phyloP scores from a whole-genome alignment of 2,329 filamentous ascomycete species.

The Neonectria ditissima region DNA sequence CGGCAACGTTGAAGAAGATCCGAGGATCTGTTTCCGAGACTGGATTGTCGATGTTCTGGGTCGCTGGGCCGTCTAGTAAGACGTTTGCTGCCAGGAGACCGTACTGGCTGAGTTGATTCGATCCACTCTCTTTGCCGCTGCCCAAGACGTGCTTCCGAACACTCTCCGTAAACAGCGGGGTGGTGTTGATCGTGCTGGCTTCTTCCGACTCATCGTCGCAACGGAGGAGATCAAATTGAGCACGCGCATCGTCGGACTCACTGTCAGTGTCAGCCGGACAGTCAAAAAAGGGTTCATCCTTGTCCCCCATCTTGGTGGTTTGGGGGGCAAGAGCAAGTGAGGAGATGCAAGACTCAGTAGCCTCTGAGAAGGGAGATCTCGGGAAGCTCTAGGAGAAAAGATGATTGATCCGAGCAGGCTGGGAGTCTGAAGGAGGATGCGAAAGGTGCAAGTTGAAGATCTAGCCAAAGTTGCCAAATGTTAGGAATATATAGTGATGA shows the following conservation, averaged over 20 bases:
- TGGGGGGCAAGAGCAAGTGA: background rate
- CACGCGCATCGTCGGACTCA: background rate
- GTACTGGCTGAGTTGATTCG: background rate
- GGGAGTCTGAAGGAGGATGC: background rate
- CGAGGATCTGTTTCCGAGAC: constrained; percentile 32
- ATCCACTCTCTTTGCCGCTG: background rate
- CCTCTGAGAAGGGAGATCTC: background rate
- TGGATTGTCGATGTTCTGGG: background rate
- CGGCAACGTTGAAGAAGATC: constrained; percentile 59
- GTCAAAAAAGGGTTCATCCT: background rate
- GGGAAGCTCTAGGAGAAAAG: background rate
- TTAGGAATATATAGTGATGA: background rate
- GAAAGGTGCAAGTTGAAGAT: background rate
- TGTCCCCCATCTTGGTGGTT: background rate
- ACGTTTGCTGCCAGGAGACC: constrained; percentile 6
- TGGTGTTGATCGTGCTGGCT: background rate
- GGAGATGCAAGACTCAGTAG: background rate
- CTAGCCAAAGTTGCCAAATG: background rate
- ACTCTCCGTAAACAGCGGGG: background rate
- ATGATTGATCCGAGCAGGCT: background rate
- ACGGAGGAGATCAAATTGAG: background rate
- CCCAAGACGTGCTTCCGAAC: background rate
- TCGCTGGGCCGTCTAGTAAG: background rate
- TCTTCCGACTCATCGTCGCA: background rate
- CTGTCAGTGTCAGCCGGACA: background rate